Evolutionary conservation across 2,329 filamentous ascomycete genomes (phyloP).

Genomic region (Talaromyces piceae): DNA sequence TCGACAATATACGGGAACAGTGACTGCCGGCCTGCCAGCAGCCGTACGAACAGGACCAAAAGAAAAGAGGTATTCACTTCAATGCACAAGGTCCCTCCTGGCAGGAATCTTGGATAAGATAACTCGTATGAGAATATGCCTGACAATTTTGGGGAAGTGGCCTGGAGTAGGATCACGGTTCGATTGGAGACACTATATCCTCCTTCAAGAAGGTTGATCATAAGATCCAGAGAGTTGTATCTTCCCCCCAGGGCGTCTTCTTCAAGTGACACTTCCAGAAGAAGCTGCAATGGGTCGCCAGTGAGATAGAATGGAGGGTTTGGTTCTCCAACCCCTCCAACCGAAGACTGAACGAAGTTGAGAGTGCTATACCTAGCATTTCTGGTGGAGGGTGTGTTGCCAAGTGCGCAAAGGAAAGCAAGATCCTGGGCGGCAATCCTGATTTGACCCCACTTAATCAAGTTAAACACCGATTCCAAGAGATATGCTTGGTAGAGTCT

Average conservation of each 20-base stretch:
- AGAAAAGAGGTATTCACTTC: conserved; percentile 1
- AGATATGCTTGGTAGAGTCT: background rate
- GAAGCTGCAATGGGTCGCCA: background rate
- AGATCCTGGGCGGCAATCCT: background rate
- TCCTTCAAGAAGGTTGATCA: conserved; percentile 1
- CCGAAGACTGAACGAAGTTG: background rate
- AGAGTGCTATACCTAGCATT: background rate
- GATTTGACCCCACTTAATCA: background rate
- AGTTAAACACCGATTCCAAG: background rate
- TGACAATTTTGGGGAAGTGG: background rate
- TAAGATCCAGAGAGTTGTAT: background rate
- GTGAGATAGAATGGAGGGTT: background rate
- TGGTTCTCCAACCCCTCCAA: background rate
- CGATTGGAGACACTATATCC: background rate
- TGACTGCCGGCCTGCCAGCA: background rate
- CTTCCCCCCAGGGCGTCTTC: background rate
- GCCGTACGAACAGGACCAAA: background rate
- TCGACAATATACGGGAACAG: background rate
- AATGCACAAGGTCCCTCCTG: background rate
- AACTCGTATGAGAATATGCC: background rate
- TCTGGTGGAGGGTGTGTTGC: background rate
- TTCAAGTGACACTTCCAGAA: background rate
- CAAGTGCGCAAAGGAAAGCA: conserved; percentile 1
- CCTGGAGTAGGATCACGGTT: background rate
- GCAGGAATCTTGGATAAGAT: background rate